A percentile compares a stretch with the other conserved stretches of the same genome.
phyloP scores from a whole-genome alignment of 1,284 basidiomycete species.

The Cryptococcus neoformans region DNA sequence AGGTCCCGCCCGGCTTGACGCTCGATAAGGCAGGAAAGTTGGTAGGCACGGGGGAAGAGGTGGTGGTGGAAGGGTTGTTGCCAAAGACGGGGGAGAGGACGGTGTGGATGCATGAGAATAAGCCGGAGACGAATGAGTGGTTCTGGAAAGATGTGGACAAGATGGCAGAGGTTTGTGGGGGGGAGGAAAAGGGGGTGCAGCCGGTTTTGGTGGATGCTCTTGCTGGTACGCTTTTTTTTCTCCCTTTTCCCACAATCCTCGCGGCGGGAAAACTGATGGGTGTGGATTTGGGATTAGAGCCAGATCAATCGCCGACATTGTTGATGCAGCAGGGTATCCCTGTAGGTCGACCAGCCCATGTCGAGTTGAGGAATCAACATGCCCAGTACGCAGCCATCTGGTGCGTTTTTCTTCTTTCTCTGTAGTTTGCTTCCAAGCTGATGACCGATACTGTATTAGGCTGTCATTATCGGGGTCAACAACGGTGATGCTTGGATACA shows the following conservation, averaged over 20 bases:
- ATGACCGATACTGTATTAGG: constrained; percentile 29
- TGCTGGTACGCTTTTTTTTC: constrained; percentile 20
- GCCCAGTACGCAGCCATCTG: constrained; percentile 94
- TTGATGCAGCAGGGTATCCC: constrained; percentile 73
- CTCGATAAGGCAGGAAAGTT: constrained; percentile 9
- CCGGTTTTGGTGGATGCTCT: constrained; percentile 84
- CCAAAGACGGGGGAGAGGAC: constrained; percentile 56
- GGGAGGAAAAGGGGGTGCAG: constrained; percentile 65
- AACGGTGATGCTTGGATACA: constrained; percentile 48
- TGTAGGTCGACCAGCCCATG: constrained; percentile 75
- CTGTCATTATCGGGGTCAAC: constrained; percentile 52
- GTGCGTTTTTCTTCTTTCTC: constrained; percentile 53
- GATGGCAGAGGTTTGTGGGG: constrained; percentile 77
- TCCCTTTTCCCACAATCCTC: background rate
- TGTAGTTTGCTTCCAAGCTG: constrained; percentile 32
- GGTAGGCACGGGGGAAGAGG: constrained; percentile 22
- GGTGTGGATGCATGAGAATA: constrained; percentile 83
- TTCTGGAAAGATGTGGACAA: constrained; percentile 83
- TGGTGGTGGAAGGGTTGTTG: constrained; percentile 57
- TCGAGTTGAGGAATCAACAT: constrained; percentile 93
- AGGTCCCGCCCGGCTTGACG: constrained; percentile 45
- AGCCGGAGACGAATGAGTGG: constrained; percentile 77
- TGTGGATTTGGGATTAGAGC: constrained; percentile 57
- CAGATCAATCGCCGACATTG: constrained; percentile 63
- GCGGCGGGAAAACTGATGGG: no score